Base-by-base conservation (phyloP, 176 grass and related monocot genomes). In the Chrysopogon serrulatus region DNA sequence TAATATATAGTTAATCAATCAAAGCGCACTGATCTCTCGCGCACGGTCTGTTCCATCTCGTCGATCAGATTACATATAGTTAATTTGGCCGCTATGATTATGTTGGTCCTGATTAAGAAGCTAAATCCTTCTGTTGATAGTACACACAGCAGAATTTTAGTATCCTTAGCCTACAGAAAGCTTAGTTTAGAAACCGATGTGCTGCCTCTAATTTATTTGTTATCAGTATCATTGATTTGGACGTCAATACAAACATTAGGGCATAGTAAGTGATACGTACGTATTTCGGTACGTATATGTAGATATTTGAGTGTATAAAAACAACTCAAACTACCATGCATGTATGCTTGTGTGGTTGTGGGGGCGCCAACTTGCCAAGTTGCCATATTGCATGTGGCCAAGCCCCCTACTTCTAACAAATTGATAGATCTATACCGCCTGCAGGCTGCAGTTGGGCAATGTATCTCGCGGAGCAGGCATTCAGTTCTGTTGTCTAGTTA, bases 291-390 rank as follows among this genome's bases (percentile, higher is more conserved):
- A 86, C 4, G 75, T 49, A 63, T 4, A 30, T 49, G 33, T 62
- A 63, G 5, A 34, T 66, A 45, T 71, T 27, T 9, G 13, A 34
- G 66, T 37, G 42, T 64, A 39, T 37, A 64, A 63, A 37, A 64
- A 63, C 76, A 64, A 60, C 54, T 28, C 76, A 49, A 86, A 71
- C 84, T n/a, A 79, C 23, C 62, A 67, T 5, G 12, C 1, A 49
- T 74, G 18, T 10, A 67, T 36, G 30, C 39, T 7, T 60, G 56
- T 40, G 39, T 21, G 39, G 33, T 37, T 3, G 28, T n/a, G 79
- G 71, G 63, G 39, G 71, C 79, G 48, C 61, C 77, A 48, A 75
- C 9, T 66, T 27, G 33, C 12, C 67, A 70, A 42, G 23, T 27
- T 27, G 57, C 9, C 59, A 19, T 31, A 47, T 35, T 53, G 61